phyloP scores from a whole-genome alignment of 2,329 filamentous ascomycete species.

The Epichloe bromicola region DNA sequence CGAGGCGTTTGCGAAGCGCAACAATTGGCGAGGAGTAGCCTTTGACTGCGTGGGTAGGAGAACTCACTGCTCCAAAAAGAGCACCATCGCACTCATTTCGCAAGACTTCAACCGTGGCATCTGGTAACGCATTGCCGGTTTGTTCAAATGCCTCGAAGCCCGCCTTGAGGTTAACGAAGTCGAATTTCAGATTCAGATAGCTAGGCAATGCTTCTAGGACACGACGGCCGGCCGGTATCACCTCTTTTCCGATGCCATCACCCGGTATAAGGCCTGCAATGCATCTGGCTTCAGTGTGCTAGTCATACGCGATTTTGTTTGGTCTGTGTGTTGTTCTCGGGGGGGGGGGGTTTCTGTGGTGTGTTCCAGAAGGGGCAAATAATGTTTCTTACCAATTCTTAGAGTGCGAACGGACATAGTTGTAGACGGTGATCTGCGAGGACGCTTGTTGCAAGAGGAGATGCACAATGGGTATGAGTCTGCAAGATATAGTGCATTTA shows the following conservation, averaged over 20 bases:
- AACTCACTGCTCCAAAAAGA: constrained; percentile 84
- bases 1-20: constrained; percentile 84
- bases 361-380: too few relatives aligned
- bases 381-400: constrained; percentile 22
- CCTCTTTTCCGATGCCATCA: constrained; percentile 96
- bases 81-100: constrained; percentile 89
- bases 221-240: constrained; percentile 86
- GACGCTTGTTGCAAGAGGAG: background rate
- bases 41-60: constrained; percentile 75
- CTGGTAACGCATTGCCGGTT: constrained; percentile 77
- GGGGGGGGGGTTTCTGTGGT: background rate
- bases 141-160: constrained; percentile 89
- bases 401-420: constrained; percentile 29
- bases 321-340: background rate
- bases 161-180: constrained; percentile 83
- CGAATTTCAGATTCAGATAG: constrained; percentile 88
- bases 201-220: constrained; percentile 84
- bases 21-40: constrained; percentile 97
- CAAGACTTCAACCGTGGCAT: constrained; percentile 80
- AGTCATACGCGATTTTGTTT: background rate
- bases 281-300: background rate
- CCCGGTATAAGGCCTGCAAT: constrained; percentile 82
- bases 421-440: constrained; percentile 4
- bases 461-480: background rate
- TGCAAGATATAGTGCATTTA: background rate